These are phyloP conservation scores for Epichloe scottii DNA, from an alignment of 2,329 filamentous ascomycete species.

Conservation along the genomic window DNA sequence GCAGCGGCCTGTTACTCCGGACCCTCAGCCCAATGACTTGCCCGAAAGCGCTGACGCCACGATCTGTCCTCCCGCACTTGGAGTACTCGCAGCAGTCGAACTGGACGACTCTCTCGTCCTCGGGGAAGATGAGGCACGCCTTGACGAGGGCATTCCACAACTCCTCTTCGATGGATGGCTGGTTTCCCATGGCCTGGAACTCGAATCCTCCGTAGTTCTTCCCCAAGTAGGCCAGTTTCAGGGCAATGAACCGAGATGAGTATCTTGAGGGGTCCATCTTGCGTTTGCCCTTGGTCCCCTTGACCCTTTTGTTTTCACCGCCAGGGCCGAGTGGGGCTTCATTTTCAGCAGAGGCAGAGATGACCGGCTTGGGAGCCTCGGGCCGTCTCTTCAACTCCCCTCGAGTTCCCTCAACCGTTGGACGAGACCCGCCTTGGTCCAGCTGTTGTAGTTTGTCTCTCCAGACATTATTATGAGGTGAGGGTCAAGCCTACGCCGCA, in stretches of 20 bases:
- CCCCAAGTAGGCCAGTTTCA: constrained; percentile 90
- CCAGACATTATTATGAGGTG: constrained; percentile 18
- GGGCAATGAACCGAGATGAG: constrained; percentile 68
- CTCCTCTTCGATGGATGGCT: constrained; percentile 84
- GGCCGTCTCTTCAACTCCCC: constrained; percentile 41
- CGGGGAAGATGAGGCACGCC: constrained; percentile 67
- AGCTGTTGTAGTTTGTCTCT: constrained; percentile 44
- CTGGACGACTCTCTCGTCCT: constrained; percentile 50
- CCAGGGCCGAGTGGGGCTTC: background rate
- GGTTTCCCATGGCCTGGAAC: constrained; percentile 58
- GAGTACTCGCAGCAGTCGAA: constrained; percentile 83
- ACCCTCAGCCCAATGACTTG: constrained; percentile 82
- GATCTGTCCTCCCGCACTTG: constrained; percentile 88
- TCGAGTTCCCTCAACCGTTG: constrained; percentile 57
- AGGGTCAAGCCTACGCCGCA: background rate
- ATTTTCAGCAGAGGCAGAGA: constrained; percentile 12
- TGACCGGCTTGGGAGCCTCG: constrained; percentile 16
- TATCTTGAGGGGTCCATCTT: constrained; percentile 71
- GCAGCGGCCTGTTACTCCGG: constrained; percentile 60
- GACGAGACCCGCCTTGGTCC: constrained; percentile 58
- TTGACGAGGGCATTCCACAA: constrained; percentile 84
- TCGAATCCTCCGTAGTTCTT: constrained; percentile 89
- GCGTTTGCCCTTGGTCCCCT: constrained; percentile 31
- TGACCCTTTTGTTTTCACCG: constrained; percentile 8
- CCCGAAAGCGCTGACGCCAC: constrained; percentile 90